phyloP scores from a whole-genome alignment of 352 stramenopile genomes.

The Globisporangium spinosum region DNA sequence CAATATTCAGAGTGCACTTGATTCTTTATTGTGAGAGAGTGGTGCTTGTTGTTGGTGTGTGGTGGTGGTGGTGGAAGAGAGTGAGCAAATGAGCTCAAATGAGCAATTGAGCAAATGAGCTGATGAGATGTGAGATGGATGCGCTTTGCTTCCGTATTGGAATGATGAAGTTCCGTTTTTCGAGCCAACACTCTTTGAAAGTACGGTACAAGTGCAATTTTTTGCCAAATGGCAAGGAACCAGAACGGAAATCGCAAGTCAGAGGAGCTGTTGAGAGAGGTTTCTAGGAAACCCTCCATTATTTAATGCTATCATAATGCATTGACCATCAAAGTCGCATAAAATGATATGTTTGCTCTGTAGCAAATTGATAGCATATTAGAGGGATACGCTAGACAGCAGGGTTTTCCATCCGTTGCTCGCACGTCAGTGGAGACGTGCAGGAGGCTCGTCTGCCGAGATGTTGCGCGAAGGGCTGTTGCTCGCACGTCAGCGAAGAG shows the following conservation, averaged over 20 bases:
- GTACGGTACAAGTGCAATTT: background rate
- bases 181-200: background rate
- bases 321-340: background rate
- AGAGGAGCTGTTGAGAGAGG: background rate
- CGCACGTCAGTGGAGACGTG: background rate
- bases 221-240: constrained; percentile 1
- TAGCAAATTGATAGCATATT: background rate
- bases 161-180: constrained; percentile 3
- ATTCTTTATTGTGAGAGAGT: background rate
- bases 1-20: background rate
- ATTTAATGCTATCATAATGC: background rate
- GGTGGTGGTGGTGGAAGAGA: background rate
- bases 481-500: background rate
- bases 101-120: background rate
- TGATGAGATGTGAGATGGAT: constrained; percentile 2
- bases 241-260: background rate
- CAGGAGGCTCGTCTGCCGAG: background rate
- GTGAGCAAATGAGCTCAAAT: background rate
- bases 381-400: background rate
- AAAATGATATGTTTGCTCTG: background rate
- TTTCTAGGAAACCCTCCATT: background rate
- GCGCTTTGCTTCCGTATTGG: background rate
- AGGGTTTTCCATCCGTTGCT: background rate
- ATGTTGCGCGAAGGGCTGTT: constrained; percentile 21
- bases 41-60: background rate